Evolutionary conservation across 306 rosid genomes (phyloP).

Genomic region (Vigna radiata): DNA sequence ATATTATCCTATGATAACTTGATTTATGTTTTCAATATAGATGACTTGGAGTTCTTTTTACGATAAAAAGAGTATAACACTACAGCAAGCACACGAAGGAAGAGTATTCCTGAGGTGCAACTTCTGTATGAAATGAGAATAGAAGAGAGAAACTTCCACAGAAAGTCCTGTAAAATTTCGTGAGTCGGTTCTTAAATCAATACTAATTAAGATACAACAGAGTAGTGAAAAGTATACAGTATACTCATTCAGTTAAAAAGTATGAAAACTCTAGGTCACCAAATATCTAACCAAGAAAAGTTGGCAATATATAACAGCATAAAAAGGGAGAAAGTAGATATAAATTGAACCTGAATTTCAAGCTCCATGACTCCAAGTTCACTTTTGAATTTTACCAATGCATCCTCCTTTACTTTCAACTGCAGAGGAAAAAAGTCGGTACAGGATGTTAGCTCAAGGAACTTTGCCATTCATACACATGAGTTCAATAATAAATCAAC

Average conservation of each 20-base stretch:
- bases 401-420: constrained; percentile 80
- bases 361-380: constrained; percentile 82
- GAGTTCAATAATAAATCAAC: neutral
- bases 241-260: neutral
- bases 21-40: constrained; percentile 28
- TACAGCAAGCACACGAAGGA: constrained; percentile 7
- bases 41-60: constrained; percentile 1
- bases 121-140: neutral
- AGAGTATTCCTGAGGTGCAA: constrained; percentile 1
- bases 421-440: constrained; percentile 49
- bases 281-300: constrained; percentile 34
- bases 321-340: constrained; percentile 34
- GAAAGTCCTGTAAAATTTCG: constrained; percentile 23
- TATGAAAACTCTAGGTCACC: constrained; percentile 27
- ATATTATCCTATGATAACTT: neutral
- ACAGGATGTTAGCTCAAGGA: constrained; percentile 26
- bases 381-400: constrained; percentile 75
- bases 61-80: constrained; percentile 10
- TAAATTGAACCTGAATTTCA: constrained; percentile 79
- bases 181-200: constrained; percentile 10
- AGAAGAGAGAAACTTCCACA: constrained; percentile 13
- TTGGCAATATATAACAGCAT: constrained; percentile 14
- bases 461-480: neutral
- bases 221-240: neutral
- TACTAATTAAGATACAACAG: constrained; percentile 16